Percentiles rank a stretch among this genome's conserved stretches.
Evolutionary conservation across 2,329 filamentous ascomycete species (phyloP).

Genomic region (Penicillium decumbens): DNA sequence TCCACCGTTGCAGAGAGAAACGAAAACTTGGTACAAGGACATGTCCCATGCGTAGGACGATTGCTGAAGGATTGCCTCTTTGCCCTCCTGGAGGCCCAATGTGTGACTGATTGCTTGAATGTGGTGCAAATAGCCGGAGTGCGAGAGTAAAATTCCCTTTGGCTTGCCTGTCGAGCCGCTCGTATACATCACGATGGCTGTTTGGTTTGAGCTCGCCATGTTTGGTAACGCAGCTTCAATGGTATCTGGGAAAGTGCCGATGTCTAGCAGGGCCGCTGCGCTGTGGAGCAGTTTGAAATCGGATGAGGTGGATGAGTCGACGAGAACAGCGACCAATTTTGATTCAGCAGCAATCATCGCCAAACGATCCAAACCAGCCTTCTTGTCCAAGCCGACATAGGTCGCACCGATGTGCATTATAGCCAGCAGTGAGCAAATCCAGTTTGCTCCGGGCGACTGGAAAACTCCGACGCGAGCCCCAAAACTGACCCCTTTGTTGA

Average conservation of each 20-base stretch:
- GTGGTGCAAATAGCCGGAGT: conserved; percentile 14
- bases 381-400: conserved; percentile 35
- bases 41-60: conserved; percentile 24
- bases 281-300: conserved; percentile 6
- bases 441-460: conserved; percentile 31
- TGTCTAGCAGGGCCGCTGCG: conserved; percentile 4
- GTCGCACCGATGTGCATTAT: conserved; percentile 29
- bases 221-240: background rate
- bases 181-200: conserved; percentile 18
- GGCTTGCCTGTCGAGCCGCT: conserved; percentile 22
- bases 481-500: conserved; percentile 5
- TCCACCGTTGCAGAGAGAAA: conserved; percentile 16
- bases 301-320: conserved; percentile 4
- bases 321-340: conserved; percentile 6
- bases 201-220: conserved; percentile 3
- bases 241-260: background rate
- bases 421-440: conserved; percentile 32
- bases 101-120: conserved; percentile 7
- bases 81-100: conserved; percentile 7
- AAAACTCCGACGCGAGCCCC: conserved; percentile 40
- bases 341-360: conserved; percentile 19
- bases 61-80: conserved; percentile 21
- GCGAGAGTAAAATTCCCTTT: conserved; percentile 14
- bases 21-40: conserved; percentile 20
- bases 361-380: conserved; percentile 23